phyloP scores from a whole-genome alignment of 108 stramenopile species.

The Nitzschia palea region DNA sequence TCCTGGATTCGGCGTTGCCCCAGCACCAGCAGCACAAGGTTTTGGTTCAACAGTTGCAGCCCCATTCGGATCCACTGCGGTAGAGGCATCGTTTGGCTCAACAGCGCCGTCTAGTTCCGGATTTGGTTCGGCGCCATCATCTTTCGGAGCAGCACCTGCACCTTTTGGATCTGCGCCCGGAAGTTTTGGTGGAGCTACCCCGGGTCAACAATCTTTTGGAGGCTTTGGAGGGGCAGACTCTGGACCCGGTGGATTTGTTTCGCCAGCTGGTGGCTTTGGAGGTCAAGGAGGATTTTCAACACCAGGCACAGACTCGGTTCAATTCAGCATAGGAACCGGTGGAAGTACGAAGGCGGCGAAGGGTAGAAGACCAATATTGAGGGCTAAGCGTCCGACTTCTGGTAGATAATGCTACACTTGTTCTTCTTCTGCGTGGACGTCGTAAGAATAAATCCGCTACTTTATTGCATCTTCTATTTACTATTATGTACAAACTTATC shows the following conservation, averaged over 20 bases:
- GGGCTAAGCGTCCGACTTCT: too few relatives aligned
- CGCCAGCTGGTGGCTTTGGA: slow-evolving; percentile 21
- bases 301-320: neutral
- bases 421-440: neutral
- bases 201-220: neutral
- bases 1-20: slow-evolving; percentile 1
- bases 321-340: slow-evolving; percentile 35
- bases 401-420: neutral
- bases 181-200: slow-evolving; percentile 14
- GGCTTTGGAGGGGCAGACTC: slow-evolving; percentile 8
- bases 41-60: slow-evolving; percentile 22
- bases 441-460: neutral
- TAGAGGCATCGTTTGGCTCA: slow-evolving; percentile 1
- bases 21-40: neutral
- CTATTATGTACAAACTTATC: too few relatives aligned
- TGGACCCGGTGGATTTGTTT: slow-evolving; percentile 15
- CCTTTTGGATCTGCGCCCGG: slow-evolving; percentile 12
- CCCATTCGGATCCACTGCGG: neutral
- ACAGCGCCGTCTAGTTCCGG: neutral
- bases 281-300: neutral
- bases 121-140: neutral
- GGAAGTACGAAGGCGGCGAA: too few relatives aligned
- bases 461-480: too few relatives aligned
- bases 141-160: slow-evolving; percentile 6
- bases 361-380: too few relatives aligned